Percentiles rank a stretch among this genome's conserved stretches.
These are phyloP conservation scores for Cladophialophora yegresii DNA, from an alignment of 2,329 filamentous ascomycete species.

Conservation along the genomic window DNA sequence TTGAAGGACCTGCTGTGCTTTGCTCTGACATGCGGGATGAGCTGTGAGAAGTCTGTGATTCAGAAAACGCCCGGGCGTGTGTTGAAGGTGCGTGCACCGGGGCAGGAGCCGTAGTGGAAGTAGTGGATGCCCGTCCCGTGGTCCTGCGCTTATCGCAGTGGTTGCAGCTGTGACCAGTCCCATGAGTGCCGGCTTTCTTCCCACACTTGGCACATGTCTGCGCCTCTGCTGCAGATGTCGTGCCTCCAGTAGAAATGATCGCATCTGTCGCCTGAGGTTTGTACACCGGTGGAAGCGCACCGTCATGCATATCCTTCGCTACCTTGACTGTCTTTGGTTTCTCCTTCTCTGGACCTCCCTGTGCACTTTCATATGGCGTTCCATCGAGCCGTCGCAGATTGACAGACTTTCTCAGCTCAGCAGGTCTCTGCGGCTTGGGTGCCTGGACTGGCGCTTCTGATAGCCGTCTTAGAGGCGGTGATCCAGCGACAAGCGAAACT, in stretches of 20 bases:
- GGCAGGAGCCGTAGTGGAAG: conserved; percentile 7
- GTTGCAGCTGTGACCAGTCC: conserved; percentile 20
- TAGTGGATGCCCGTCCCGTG: not conserved
- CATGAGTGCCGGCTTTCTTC: conserved; percentile 20
- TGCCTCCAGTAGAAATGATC: conserved; percentile 8
- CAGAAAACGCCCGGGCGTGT: conserved; percentile 21
- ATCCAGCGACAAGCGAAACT: conserved; percentile 31
- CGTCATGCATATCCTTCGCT: conserved; percentile 37
- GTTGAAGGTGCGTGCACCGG: not conserved
- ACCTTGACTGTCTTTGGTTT: conserved; percentile 33
- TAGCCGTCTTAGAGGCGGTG: conserved; percentile 11
- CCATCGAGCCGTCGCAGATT: conserved; percentile 33
- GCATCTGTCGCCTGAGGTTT: conserved; percentile 28
- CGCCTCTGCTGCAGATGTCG: conserved; percentile 8
- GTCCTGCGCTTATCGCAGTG: conserved; percentile 33
- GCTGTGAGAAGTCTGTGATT: conserved; percentile 20
- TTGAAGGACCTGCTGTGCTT: conserved; percentile 27
- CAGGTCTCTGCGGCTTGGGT: conserved; percentile 26
- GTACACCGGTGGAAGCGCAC: conserved; percentile 34
- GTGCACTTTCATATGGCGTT: conserved; percentile 24
- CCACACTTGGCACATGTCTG: conserved; percentile 29
- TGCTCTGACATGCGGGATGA: conserved; percentile 18
- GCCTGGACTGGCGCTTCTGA: conserved; percentile 19
- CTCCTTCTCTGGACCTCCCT: conserved; percentile 17
- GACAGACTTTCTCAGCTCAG: conserved; percentile 21